These are phyloP conservation scores for Salix exigua DNA, from an alignment of 345 rosid genomes.

Conservation along the genomic window DNA sequence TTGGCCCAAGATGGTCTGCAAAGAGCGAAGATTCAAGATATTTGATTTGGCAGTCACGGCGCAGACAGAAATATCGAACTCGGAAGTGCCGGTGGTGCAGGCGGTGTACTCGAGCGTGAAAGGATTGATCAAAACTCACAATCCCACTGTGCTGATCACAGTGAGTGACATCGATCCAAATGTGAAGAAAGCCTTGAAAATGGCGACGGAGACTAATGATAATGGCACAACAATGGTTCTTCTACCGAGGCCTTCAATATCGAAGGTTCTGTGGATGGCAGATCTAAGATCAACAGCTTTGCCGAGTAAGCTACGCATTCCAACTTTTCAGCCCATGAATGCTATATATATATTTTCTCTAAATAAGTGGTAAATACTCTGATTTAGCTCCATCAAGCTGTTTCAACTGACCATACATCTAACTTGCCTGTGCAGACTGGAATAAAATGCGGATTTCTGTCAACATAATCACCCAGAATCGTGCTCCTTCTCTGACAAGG, in stretches of 20 bases:
- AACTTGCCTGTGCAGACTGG: constrained; percentile 61
- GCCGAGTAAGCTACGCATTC: too few species aligned
- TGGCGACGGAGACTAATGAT: constrained; percentile 61
- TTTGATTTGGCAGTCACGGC: constrained; percentile 74
- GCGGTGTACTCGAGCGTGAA: constrained; percentile 85
- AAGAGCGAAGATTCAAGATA: constrained; percentile 79
- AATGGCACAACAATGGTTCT: constrained; percentile 58
- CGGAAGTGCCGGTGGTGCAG: constrained; percentile 89
- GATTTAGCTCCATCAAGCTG: background rate
- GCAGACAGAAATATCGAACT: constrained; percentile 56
- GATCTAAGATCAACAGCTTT: constrained; percentile 88
- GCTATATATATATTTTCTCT: too few species aligned
- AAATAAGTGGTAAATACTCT: too few species aligned
- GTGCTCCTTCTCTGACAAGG: constrained; percentile 61
- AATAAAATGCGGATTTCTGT: constrained; percentile 81
- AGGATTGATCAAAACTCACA: constrained; percentile 85
- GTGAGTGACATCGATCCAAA: constrained; percentile 65
- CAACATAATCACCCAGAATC: constrained; percentile 88
- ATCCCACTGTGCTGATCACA: constrained; percentile 85
- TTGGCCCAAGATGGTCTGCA: constrained; percentile 80
- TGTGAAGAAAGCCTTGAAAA: constrained; percentile 82
- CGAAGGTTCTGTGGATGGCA: constrained; percentile 97
- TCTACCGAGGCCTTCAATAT: constrained; percentile 65
- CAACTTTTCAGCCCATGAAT: too few species aligned
- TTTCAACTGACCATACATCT: background rate